phyloP scores from a whole-genome alignment of 805 yeast species.

The Kuraishia molischiana region DNA sequence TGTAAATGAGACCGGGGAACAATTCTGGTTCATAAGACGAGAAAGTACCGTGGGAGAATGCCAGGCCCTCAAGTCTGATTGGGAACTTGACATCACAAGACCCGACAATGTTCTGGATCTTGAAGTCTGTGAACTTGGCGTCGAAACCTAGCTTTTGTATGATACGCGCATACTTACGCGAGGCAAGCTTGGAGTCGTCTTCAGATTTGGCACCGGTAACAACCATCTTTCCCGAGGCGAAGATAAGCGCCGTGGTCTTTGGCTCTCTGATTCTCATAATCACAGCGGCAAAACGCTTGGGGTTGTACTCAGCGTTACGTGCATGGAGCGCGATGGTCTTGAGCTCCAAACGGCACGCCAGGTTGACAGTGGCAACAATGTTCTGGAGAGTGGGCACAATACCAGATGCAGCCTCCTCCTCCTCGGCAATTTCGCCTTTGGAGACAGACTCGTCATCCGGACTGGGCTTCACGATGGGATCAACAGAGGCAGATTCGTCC shows the following conservation, averaged over 20 bases:
- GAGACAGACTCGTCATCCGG: constrained; percentile 5
- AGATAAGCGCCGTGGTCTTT: constrained; percentile 93
- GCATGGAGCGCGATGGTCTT: constrained; percentile 98
- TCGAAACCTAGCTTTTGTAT: constrained; percentile 96
- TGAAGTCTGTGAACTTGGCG: constrained; percentile 96
- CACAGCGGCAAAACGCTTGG: constrained; percentile 98
- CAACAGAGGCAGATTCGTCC: constrained; percentile 1
- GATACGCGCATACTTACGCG: constrained; percentile 95
- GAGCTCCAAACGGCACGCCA: constrained; percentile 91
- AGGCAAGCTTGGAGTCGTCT: constrained; percentile 96
- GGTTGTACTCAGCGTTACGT: constrained; percentile 97
- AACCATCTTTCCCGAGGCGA: constrained; percentile 99
- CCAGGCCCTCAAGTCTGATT: constrained; percentile 92
- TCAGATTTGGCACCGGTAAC: constrained; percentile 99
- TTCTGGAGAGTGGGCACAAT: constrained; percentile 93
- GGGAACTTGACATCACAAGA: constrained; percentile 99
- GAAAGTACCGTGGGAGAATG: constrained; percentile 98
- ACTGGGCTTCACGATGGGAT: neutral
- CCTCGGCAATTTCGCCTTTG: constrained; percentile 26
- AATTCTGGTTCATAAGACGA: constrained; percentile 96
- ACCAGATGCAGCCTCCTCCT: constrained; percentile 79
- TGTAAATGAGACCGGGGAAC: constrained; percentile 95
- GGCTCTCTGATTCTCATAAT: constrained; percentile 99
- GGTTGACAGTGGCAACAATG: constrained; percentile 95
- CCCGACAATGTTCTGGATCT: constrained; percentile 96